Conservation (phyloP, 192 early-diverging fungal genomes). For the Globomyces pollinis-pini region DNA sequence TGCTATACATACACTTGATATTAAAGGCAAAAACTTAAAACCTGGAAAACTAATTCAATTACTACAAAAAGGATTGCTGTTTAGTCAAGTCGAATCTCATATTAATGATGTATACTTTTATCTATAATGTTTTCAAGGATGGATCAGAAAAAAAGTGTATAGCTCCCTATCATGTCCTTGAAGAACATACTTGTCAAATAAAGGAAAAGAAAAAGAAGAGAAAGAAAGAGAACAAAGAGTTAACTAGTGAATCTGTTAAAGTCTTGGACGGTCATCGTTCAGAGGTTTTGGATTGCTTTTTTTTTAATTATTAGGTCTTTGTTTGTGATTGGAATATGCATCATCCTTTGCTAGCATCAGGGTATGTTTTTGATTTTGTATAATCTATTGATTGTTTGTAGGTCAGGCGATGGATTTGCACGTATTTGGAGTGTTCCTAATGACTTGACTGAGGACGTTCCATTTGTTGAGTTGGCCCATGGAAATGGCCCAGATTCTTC, state of each 20-base stretch:
- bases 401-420: slow-evolving; percentile 75
- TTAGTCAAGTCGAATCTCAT: slow-evolving; percentile 84
- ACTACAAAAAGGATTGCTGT: slow-evolving; percentile 87
- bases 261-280: slow-evolving; percentile 59
- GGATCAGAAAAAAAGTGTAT: slow-evolving; percentile 66
- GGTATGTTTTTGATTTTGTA: slow-evolving; percentile 73
- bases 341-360: slow-evolving; percentile 67
- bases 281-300: slow-evolving; percentile 42
- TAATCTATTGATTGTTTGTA: slow-evolving; percentile 65
- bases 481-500: slow-evolving; percentile 32
- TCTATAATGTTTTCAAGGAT: slow-evolving; percentile 59
- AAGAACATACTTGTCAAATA: slow-evolving; percentile 59
- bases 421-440: slow-evolving; percentile 77
- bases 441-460: slow-evolving; percentile 28
- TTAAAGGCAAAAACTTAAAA: slow-evolving; percentile 40
- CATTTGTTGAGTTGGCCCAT: slow-evolving; percentile 52
- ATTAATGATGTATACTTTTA: slow-evolving; percentile 53
- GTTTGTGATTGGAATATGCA: slow-evolving; percentile 72
- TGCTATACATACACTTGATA: slow-evolving; percentile 57
- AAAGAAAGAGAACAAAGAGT: slow-evolving; percentile 22
- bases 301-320: slow-evolving; percentile 17
- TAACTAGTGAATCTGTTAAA: slow-evolving; percentile 42
- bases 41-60: slow-evolving; percentile 78
- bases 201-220: slow-evolving; percentile 19
- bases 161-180: slow-evolving; percentile 61